Base-by-base conservation (phyloP, 2,329 filamentous ascomycete species). In the Thelonectria blattea region DNA sequence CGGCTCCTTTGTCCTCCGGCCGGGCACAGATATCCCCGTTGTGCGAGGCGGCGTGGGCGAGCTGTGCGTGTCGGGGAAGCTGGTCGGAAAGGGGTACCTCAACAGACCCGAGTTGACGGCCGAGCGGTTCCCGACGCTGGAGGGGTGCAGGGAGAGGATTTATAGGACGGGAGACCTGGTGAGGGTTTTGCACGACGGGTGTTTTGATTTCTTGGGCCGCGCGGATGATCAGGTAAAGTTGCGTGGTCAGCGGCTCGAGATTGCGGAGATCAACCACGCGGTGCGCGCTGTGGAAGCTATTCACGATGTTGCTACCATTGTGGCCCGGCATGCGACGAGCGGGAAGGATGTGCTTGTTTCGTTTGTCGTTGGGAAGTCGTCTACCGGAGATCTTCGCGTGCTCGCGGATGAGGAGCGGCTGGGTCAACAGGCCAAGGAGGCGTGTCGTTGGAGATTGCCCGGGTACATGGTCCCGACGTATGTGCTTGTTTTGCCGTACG, bases 181-280 rank as follows among this genome's bases (percentile, higher is more conserved):
- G 1, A 84, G 93, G 6, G 82, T 96, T 15, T 77, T 96, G 8
- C 83, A 92, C 54, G 90, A 97, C 72, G 88, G 87, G 1, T 92
- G 89, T 45, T 93, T 97, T 65, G 90, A 94, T 57, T 97, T 97
- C 71, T 81, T 96, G 2, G 93, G 94, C 3, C 86, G 94, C 14
- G 90, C 90, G 6, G 94, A 98, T 71, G 92, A 96, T 56, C 93
- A 98, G 75, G 89, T 97, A 63, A 98, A 98, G 73, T 83, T 97
- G 3, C 87, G 94, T 11, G 93, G 93, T 0, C 93, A 97, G 73
- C 84, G 93, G 14, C 83, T 98, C 1, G 94, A 98, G 71, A 90
- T 96, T 61, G 91, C 90, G 1, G 93, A 98, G 77, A 96, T 97
- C 74, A 95, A 96, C 67, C 88, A 93, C 50, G 86, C 90, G 9